Percentiles rank a stretch among this genome's conserved stretches.
Evolutionary conservation across 306 rosid species (phyloP).

Genomic region (Sindora glabra): DNA sequence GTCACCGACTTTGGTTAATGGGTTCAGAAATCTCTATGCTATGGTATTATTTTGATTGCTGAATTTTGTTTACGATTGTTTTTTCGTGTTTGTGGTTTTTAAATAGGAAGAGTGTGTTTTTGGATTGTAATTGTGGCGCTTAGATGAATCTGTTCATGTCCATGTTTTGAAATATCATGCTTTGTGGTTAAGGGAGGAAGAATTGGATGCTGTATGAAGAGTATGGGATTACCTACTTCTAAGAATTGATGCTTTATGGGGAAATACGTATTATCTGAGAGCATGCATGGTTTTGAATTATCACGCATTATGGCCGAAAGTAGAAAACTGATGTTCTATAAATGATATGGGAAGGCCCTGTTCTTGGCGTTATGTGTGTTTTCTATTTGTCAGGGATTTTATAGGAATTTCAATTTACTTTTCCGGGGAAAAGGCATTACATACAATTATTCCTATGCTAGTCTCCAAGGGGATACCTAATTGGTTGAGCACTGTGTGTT

Average conservation of each 20-base stretch:
- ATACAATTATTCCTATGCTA: background rate
- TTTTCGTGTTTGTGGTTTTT: background rate
- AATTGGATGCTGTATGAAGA: background rate
- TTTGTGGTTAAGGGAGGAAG: background rate
- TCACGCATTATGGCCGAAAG: too few species aligned
- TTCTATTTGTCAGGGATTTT: background rate
- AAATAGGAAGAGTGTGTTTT: background rate
- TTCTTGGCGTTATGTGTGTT: background rate
- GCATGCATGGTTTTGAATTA: too few species aligned
- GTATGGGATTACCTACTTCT: conserved; percentile 5
- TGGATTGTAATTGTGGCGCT: background rate
- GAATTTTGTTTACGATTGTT: background rate
- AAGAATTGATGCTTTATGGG: too few species aligned
- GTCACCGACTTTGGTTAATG: conserved; percentile 82
- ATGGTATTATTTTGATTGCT: conserved; percentile 41
- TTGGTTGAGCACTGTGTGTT: too few species aligned
- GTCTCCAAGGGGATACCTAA: too few species aligned
- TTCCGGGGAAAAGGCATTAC: background rate
- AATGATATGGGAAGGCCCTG: too few species aligned
- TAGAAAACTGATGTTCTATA: too few species aligned
- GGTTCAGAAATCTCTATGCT: conserved; percentile 86
- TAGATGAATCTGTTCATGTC: conserved; percentile 2
- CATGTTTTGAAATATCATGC: background rate
- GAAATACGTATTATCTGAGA: too few species aligned
- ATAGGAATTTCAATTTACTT: background rate